These are phyloP conservation scores for Carex littledalei DNA, from an alignment of 176 grass and related monocot species.

Conservation along the genomic window DNA sequence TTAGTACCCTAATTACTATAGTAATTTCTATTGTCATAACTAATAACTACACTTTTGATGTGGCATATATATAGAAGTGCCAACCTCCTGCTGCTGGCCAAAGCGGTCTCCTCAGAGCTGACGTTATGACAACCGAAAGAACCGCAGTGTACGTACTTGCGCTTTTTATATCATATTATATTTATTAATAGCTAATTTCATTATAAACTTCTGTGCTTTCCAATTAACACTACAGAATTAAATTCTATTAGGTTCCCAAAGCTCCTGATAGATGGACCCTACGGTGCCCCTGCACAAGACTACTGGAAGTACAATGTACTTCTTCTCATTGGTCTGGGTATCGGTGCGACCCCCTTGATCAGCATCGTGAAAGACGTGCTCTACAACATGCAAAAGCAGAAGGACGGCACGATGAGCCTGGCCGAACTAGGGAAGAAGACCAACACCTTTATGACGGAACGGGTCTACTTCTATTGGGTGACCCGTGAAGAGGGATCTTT, in stretches of 20 bases:
- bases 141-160: conserved; percentile 22
- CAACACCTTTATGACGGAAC: conserved; percentile 52
- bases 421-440: neutral
- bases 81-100: conserved; percentile 48
- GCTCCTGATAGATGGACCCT: conserved; percentile 61
- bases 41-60: neutral
- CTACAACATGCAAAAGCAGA: conserved; percentile 47
- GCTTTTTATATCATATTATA: neutral
- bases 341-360: conserved; percentile 90
- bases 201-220: neutral
- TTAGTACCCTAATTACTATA: neutral
- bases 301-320: conserved; percentile 95
- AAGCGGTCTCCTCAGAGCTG: conserved; percentile 65
- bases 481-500: conserved; percentile 79
- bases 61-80: conserved; percentile 42
- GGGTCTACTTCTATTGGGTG: conserved; percentile 96
- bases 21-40: neutral
- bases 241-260: conserved; percentile 16
- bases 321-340: conserved; percentile 91
- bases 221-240: neutral
- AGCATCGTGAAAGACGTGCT: conserved; percentile 96
- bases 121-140: conserved; percentile 33
- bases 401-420: neutral
- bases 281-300: conserved; percentile 91
- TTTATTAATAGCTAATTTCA: neutral